Evolutionary conservation across 176 grass and related monocot genomes (phyloP).

Genomic region (Bonia amplexicaulis): DNA sequence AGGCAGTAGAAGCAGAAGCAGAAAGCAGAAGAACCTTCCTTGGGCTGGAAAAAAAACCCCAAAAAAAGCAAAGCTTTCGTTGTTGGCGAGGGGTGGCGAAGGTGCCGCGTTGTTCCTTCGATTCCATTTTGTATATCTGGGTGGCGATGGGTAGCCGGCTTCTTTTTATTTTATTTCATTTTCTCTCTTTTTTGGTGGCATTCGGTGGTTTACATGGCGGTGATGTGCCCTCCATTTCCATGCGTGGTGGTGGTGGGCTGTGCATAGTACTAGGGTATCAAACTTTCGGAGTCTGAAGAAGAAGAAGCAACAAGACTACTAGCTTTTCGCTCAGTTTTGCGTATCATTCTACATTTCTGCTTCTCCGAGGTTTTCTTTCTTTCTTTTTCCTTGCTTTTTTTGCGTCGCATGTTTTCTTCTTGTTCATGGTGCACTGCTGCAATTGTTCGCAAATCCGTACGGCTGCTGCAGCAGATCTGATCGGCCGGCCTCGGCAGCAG

Average conservation of each 20-base stretch:
- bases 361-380: not conserved
- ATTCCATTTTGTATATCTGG: slow-evolving; percentile 43
- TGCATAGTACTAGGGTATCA: slow-evolving; percentile 17
- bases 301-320: slow-evolving; percentile 21
- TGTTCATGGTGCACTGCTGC: not conserved
- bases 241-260: slow-evolving; percentile 6
- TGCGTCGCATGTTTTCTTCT: not conserved
- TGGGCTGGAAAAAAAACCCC: not conserved
- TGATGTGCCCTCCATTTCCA: not conserved
- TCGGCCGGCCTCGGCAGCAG: not conserved
- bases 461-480: not conserved
- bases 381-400: too few relatives aligned
- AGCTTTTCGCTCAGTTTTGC: not conserved
- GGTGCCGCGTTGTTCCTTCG: slow-evolving; percentile 4
- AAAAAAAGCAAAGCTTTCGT: not conserved
- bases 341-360: not conserved
- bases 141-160: not conserved
- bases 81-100: not conserved
- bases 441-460: not conserved
- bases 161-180: not conserved
- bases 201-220: slow-evolving; percentile 12
- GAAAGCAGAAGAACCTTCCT: not conserved
- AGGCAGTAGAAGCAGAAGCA: not conserved
- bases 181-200: not conserved
- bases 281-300: not conserved